Conservation (phyloP, 768 basidiomycete species). For the Podaxis carcinomalis region DNA sequence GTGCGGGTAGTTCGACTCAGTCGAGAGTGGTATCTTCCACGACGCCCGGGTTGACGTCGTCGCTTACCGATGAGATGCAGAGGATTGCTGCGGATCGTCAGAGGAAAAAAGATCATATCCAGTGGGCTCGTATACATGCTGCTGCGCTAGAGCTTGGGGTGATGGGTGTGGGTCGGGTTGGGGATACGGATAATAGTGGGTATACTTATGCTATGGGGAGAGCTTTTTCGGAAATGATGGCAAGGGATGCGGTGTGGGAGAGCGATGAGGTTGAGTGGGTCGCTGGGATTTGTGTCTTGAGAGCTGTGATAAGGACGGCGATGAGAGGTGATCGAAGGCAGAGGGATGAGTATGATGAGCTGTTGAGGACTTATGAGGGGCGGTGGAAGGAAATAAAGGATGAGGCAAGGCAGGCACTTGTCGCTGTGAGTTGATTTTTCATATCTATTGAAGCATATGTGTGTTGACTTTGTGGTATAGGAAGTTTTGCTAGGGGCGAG, state of each 20-base stretch:
- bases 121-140: constrained; percentile 65
- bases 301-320: constrained; percentile 53
- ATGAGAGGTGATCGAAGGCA: constrained; percentile 43
- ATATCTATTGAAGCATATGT: neutral
- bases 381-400: constrained; percentile 71
- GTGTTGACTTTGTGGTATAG: neutral
- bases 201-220: constrained; percentile 41
- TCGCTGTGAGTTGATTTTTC: constrained; percentile 37
- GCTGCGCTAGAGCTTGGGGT: constrained; percentile 59
- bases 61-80: constrained; percentile 58
- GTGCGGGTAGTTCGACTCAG: neutral
- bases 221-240: constrained; percentile 56
- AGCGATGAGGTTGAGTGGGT: constrained; percentile 66
- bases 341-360: constrained; percentile 49
- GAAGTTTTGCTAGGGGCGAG: constrained; percentile 9
- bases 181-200: constrained; percentile 34
- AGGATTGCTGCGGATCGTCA: constrained; percentile 57
- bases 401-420: constrained; percentile 57
- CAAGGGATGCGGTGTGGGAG: constrained; percentile 65
- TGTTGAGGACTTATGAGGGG: constrained; percentile 55
- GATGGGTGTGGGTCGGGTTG: constrained; percentile 36
- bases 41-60: constrained; percentile 22
- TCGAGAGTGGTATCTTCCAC: constrained; percentile 10
- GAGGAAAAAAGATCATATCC: constrained; percentile 58
- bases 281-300: constrained; percentile 54